A percentile compares a stretch with the other conserved stretches of the same genome.
phyloP scores from a whole-genome alignment of 148 eudicot species.

The Nepenthes mirabilis region DNA sequence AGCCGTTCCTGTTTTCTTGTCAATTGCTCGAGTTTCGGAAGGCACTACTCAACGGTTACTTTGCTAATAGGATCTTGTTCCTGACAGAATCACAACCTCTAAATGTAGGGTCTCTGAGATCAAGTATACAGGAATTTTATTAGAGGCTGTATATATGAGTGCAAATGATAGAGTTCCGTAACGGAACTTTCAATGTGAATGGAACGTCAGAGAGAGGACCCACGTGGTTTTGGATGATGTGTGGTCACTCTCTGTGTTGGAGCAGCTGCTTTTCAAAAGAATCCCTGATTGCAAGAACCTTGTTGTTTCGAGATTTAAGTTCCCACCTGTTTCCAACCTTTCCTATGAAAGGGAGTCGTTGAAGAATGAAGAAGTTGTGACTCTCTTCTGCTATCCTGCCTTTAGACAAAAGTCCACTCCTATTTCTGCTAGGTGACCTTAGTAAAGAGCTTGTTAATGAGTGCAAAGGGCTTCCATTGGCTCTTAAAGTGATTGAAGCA shows the following conservation, averaged over 20 bases:
- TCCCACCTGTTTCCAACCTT: conserved; percentile 33
- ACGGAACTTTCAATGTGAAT: conserved; percentile 20
- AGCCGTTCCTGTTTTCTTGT: too few species aligned
- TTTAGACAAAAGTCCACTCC: conserved; percentile 52
- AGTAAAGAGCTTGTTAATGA: conserved; percentile 61
- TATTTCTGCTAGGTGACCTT: conserved; percentile 28
- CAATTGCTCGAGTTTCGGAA: too few species aligned
- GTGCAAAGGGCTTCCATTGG: conserved; percentile 81
- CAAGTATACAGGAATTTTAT: conserved; percentile 36
- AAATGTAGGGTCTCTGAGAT: conserved; percentile 45
- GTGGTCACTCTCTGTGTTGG: conserved; percentile 57
- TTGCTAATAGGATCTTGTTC: conserved; percentile 40
- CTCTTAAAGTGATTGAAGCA: conserved; percentile 81
- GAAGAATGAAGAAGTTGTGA: conserved; percentile 49
- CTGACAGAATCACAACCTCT: conserved; percentile 79
- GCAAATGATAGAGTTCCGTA: conserved; percentile 18
- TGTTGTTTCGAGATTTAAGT: conserved; percentile 62
- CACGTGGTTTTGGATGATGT: conserved; percentile 83
- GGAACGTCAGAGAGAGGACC: conserved; percentile 8
- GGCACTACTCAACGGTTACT: conserved; percentile 21
- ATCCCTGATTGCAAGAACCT: conserved; percentile 61
- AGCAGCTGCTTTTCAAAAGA: conserved; percentile 34
- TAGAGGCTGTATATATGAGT: conserved; percentile 5
- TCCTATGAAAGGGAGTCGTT: conserved; percentile 53
- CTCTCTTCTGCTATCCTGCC: conserved; percentile 60